Evolutionary conservation across 2,329 filamentous ascomycete genomes (phyloP).

Genomic region (Aspergillus ustus): DNA sequence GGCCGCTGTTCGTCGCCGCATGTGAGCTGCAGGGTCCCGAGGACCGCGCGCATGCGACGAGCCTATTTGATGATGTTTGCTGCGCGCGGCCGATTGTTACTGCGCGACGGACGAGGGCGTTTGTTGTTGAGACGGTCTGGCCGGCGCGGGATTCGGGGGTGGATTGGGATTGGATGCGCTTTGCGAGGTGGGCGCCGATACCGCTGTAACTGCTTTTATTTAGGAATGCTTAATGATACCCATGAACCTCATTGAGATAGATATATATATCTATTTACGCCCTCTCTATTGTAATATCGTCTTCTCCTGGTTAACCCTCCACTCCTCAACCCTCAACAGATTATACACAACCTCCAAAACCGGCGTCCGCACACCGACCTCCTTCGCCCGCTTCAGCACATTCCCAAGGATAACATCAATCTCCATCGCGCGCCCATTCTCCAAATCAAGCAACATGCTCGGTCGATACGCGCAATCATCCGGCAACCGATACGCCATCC

Average conservation of each 20-base stretch:
- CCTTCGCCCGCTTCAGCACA: neutral
- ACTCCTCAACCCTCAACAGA: neutral
- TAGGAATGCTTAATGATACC: neutral
- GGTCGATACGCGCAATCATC: neutral
- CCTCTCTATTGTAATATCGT: neutral
- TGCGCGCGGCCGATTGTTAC: neutral
- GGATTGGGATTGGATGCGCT: constrained; percentile 1
- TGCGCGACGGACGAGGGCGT: neutral
- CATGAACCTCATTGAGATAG: neutral
- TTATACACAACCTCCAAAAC: neutral
- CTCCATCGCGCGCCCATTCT: neutral
- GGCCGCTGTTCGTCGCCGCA: neutral
- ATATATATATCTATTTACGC: neutral
- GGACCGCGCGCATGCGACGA: neutral
- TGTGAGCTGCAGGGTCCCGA: neutral
- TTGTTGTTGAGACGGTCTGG: constrained; percentile 1
- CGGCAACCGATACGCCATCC: neutral
- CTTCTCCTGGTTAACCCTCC: neutral
- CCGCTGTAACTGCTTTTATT: neutral
- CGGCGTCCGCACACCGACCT: neutral
- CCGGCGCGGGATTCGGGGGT: neutral
- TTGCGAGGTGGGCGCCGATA: neutral
- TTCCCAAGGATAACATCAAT: constrained; percentile 1
- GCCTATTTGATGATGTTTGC: neutral
- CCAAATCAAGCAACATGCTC: constrained; percentile 4